Base-by-base conservation (phyloP, 495 filamentous ascomycete species). In the Oidiodendron maius region DNA sequence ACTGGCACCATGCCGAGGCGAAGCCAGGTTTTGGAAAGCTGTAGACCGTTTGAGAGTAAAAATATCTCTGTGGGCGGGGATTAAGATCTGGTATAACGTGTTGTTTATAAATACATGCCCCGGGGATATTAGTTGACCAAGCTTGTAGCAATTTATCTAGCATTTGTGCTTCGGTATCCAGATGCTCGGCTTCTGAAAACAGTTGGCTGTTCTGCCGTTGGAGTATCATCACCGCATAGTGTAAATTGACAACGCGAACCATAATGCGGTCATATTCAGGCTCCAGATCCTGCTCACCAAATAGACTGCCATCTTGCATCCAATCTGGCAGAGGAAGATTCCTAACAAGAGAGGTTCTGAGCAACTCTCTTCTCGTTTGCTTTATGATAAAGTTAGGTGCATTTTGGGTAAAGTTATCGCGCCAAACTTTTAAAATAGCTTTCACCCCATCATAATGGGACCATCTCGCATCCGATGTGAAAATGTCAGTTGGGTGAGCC, bases 381-480 rank as follows among this genome's bases (percentile, higher is more conserved):
- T 46, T 53, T 17, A 63, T 45, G 21, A 59, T 51, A n/a, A 12
- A 4, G 3, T 52, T 50, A 6, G 52, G 39, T n/a, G 49, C 26
- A 1, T 40, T 42, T 8, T 26, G 38, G 12, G 38, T 44, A 1
- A 34, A 15, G 1, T 48, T 25, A 18, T 63, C 52, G n/a, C 51
- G 36, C 58, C 58, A 63, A 11, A 54, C 11, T 34, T 52, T 61
- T 36, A 63, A 15, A 21, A 59, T 52, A n/a, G 58, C 58, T 24
- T 57, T 53, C 2, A 51, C 56, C 12, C 61, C 61, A 50, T 55
- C 55, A 49, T 57, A 48, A 55, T 63, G 61, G 13, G 55, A 51
- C 28, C 51, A n/a, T n/a, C n/a, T 15, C 37, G 16, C 10, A 15
- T 44, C 4, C 16, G 47, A 23, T 25, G 1, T 17, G 18, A 53